Base-by-base conservation (phyloP, 805 yeast genomes). In the Tetrapisispora arboricola region DNA sequence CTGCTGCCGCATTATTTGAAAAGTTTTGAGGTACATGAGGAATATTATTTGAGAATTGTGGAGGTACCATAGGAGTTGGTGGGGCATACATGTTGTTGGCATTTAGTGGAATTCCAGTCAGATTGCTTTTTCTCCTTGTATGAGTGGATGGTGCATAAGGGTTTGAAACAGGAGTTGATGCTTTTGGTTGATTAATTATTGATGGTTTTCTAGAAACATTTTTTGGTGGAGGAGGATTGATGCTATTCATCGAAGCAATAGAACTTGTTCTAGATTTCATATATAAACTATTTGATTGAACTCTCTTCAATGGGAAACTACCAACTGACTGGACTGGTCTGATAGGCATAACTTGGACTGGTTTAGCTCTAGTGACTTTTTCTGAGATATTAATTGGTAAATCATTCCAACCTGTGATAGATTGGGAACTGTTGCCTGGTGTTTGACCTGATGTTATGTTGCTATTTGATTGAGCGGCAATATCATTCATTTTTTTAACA, bases 381-480 rank as follows among this genome's bases (percentile, higher is more conserved):
- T 54, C 61, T 26, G 52, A 51, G 9, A 59, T 53, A 18, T 51
- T 53, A 22, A 59, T 33, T 27, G 65, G 58, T 42, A 61, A 42
- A 43, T 61, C 65, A 39, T 61, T 61, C 66, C 66, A 61, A 28
- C 65, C 65, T 30, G 57, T 55, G 32, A 55, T 60, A n/a, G 65
- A 62, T 43, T 60, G 58, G 22, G 42, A 52, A 36, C 58, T 60
- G 22, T 55, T 46, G 25, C 53, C 55, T 27, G 64, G 65, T 2
- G 52, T 49, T 46, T 61, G 65, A 11, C 65, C 64, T 19, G 64
- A 58, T 6, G 34, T n/a, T 3, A 55, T 40, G 58, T 44, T 24
- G 8, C 19, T 3, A 4, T 21, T 26, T 9, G 30, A 31, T 4
- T 15, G 33, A 16, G 8, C 18, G 6, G 12, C 9, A 18, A 18